Evolutionary conservation across 257 asterid species (phyloP).

Genomic region (Mentha longifolia): DNA sequence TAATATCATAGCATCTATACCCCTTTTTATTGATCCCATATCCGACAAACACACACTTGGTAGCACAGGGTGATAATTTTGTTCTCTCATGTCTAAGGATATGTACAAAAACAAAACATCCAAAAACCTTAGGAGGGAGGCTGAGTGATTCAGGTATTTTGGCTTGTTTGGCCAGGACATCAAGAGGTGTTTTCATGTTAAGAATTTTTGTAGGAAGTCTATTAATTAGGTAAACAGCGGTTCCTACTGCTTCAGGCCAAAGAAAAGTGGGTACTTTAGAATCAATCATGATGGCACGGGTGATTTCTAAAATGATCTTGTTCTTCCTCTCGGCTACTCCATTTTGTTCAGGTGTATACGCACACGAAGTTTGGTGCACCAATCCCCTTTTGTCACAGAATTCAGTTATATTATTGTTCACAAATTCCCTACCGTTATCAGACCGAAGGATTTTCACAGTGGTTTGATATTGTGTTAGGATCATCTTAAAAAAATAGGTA

Average conservation of each 20-base stretch:
- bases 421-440: neutral
- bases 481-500: too few species aligned
- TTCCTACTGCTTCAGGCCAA: neutral
- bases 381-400: neutral
- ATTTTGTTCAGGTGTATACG: neutral
- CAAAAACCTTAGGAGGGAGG: neutral
- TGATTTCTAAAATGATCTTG: too few species aligned
- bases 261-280: neutral
- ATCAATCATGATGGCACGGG: neutral
- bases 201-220: neutral
- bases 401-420: neutral
- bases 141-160: neutral
- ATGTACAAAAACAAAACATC: neutral
- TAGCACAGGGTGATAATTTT: too few species aligned
- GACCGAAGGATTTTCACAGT: neutral
- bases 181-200: neutral
- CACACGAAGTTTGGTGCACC: neutral
- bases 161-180: neutral
- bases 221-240: neutral
- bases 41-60: neutral
- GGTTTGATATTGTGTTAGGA: neutral
- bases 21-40: neutral
- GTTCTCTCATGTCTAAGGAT: neutral
- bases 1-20: neutral
- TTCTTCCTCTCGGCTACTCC: neutral